Conservation (phyloP, 192 early-diverging fungal species). For the Neocallimastix lanati region DNA sequence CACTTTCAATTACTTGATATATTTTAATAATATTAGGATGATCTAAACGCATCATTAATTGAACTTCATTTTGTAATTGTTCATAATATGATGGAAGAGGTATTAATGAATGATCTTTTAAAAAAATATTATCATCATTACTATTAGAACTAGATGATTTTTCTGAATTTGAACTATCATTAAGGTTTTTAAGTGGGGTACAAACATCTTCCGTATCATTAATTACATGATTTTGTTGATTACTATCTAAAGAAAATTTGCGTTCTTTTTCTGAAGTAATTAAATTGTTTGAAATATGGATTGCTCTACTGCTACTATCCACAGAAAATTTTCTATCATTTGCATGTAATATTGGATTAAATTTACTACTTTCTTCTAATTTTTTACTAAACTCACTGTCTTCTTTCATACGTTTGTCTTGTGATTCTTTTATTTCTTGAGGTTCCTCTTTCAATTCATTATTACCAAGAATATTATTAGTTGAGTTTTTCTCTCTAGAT, state of each 20-base stretch:
- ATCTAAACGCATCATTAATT: conserved; percentile 36
- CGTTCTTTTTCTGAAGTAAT: neutral
- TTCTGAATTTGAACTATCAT: neutral
- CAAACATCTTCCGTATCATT: neutral
- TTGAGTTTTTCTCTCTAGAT: no score
- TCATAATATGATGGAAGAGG: conserved; percentile 1
- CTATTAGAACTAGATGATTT: neutral
- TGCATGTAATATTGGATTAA: no score
- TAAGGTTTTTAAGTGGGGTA: neutral
- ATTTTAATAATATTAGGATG: conserved; percentile 42
- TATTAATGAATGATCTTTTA: neutral
- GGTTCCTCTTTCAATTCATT: no score
- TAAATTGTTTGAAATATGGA: neutral
- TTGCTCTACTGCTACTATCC: no score
- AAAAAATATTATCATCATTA: neutral
- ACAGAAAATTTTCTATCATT: no score
- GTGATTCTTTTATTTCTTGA: no score
- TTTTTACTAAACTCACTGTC: no score
- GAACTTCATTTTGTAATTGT: conserved; percentile 29
- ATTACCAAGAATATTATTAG: no score
- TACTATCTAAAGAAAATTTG: neutral
- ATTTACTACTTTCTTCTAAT: neutral
- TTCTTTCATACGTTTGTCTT: no score
- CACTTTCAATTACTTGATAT: conserved; percentile 39
- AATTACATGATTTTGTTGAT: neutral